These are phyloP conservation scores for Cordyceps farinosa DNA, from an alignment of 2,329 filamentous ascomycete genomes.

Conservation along the genomic window DNA sequence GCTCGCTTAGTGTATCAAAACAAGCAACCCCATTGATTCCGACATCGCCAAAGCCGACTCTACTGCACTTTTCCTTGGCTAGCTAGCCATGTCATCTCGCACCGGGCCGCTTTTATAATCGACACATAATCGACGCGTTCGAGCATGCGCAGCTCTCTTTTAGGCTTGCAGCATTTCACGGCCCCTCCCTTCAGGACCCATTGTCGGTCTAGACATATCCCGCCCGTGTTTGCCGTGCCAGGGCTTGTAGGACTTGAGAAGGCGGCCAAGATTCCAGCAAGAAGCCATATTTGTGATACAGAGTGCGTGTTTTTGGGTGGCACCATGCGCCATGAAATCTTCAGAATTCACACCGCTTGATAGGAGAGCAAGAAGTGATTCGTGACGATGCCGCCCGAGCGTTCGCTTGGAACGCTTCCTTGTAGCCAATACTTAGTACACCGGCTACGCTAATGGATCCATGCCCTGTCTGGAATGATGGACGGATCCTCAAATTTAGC, in stretches of 20 bases:
- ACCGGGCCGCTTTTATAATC: not conserved
- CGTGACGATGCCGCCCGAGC: not conserved
- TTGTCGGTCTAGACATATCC: not conserved
- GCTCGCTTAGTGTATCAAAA: conserved; percentile 18
- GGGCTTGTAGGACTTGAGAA: conserved; percentile 1
- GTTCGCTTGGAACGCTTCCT: conserved; percentile 8
- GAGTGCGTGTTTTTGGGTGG: not conserved
- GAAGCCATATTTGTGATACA: not conserved
- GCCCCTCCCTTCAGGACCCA: not conserved
- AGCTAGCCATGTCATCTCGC: not conserved
- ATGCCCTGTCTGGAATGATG: not conserved
- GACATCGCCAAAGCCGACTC: not conserved
- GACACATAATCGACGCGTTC: not conserved
- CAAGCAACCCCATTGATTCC: not conserved
- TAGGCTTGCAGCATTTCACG: not conserved
- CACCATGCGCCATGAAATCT: not conserved
- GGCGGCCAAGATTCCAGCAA: not conserved
- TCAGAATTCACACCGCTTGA: conserved; percentile 8
- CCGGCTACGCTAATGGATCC: not conserved
- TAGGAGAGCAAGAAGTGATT: not conserved
- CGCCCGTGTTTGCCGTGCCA: not conserved
- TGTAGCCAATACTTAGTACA: not conserved
- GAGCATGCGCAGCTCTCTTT: not conserved
- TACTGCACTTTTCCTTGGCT: not conserved
- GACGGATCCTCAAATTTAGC: not conserved